phyloP scores from a whole-genome alignment of 805 yeast genomes.

The Cyberlindnera maritima region DNA sequence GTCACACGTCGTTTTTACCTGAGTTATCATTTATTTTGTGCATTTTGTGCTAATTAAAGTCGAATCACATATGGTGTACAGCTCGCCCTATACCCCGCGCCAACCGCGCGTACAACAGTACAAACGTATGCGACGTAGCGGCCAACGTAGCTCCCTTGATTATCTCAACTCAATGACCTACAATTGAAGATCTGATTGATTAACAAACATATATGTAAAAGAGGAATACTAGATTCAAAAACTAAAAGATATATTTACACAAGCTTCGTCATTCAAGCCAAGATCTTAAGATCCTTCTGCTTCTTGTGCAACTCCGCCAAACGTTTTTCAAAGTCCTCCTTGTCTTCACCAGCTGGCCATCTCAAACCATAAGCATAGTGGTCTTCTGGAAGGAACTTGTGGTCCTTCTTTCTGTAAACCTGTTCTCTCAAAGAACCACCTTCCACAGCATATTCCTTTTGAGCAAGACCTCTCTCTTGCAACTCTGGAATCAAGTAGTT shows the following conservation, averaged over 20 bases:
- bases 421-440: constrained; percentile 38
- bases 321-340: constrained; percentile 30
- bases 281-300: constrained; percentile 9
- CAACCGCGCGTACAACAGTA: too few relatives aligned
- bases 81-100: too few relatives aligned
- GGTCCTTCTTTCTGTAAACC: constrained; percentile 27
- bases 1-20: too few relatives aligned
- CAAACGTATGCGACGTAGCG: too few relatives aligned
- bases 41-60: too few relatives aligned
- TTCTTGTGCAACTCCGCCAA: constrained; percentile 11
- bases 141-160: too few relatives aligned
- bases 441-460: constrained; percentile 29
- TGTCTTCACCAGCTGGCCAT: constrained; percentile 28
- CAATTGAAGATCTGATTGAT: too few relatives aligned
- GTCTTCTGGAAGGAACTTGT: constrained; percentile 24
- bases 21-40: too few relatives aligned
- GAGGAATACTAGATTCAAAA: neutral
- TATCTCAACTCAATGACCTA: too few relatives aligned
- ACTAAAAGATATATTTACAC: neutral
- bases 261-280: neutral
- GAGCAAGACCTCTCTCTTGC: constrained; percentile 36
- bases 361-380: constrained; percentile 23
- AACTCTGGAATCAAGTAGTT: constrained; percentile 37
- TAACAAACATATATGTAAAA: too few relatives aligned
- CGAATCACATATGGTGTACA: too few relatives aligned